Base-by-base conservation (phyloP, 208 protist genomes). In the Leptomonas pyrrhocoris region DNA sequence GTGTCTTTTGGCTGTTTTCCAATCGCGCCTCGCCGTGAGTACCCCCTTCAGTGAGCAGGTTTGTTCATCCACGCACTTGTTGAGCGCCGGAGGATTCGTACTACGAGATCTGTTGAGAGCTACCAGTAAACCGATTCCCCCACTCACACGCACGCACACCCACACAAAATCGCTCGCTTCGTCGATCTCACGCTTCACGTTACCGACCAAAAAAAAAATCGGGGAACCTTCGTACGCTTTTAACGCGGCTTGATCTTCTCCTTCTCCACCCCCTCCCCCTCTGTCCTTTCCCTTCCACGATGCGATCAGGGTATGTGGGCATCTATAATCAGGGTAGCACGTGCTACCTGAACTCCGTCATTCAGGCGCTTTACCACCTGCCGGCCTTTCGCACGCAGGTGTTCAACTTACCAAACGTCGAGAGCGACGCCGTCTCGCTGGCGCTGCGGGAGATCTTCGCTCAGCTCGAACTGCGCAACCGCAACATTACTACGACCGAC, bases 311-410 rank as follows among this genome's bases (percentile, higher is more conserved):
- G n/a, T 92, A 79, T 31, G 84, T 90, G 6, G 94, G 94, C 31
- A 82, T 97, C 34, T 63, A 86, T 30, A 97, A 97, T 67, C 91
- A 96, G 70, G 92, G 89, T 25, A 88, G 78, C 62, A 97, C 94
- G 23, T 98, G 94, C 80, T 97, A 98, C 71, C 73, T 98, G 15
- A 98, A 94, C 77, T 88, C 90, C 1, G 78, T 94, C 23, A 89
- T 98, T 36, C 94, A 98, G 70, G 78, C 82, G 1, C 77, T 98
- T 3, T 96, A 84, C 67, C 84, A 96, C 64, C 38, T 95, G 6
- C 85, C 88, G 2, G 63, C 74, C 43, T 98, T 98, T 66, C 84
- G 88, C 31, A 60, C 46, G 8, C 46, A 61, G 13, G 71, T 94
- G 15, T 97, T 84, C 51, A 68, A 68, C n/a, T 42, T 79, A 7